Percentiles rank a stretch among this genome's conserved stretches.
Conservation (phyloP, 2,329 filamentous ascomycete genomes). For the Talaromyces marneffei region DNA sequence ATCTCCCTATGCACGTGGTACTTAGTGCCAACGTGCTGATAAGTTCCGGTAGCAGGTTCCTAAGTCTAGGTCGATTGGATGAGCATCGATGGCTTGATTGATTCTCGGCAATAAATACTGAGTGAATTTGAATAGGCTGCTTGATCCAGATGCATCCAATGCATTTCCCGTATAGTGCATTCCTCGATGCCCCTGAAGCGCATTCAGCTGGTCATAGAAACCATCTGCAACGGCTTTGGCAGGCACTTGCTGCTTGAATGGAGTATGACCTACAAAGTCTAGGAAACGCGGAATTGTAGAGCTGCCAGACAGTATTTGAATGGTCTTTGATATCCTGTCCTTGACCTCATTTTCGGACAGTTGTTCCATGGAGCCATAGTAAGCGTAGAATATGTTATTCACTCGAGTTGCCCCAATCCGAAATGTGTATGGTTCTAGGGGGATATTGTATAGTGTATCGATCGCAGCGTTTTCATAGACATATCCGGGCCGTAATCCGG, state of each 20-base stretch:
- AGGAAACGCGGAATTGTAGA: neutral
- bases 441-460: neutral
- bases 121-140: neutral
- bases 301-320: neutral
- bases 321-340: neutral
- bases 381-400: neutral
- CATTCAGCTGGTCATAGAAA: neutral
- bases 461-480: neutral
- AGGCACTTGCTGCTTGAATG: neutral
- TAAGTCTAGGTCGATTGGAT: neutral
- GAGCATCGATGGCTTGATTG: neutral
- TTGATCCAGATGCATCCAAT: neutral
- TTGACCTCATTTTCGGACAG: neutral
- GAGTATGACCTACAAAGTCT: neutral
- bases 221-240: neutral
- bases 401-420: neutral
- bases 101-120: neutral
- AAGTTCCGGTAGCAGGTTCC: neutral
- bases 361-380: neutral
- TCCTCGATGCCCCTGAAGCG: neutral
- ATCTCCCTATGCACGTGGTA: no score
- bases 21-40: no score
- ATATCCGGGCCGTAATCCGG: constrained; percentile 20
- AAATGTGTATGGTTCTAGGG: neutral
- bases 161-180: neutral